Evolutionary conservation across 164 flowering plant species (phyloP).

Genomic region (Annona cherimola): DNA sequence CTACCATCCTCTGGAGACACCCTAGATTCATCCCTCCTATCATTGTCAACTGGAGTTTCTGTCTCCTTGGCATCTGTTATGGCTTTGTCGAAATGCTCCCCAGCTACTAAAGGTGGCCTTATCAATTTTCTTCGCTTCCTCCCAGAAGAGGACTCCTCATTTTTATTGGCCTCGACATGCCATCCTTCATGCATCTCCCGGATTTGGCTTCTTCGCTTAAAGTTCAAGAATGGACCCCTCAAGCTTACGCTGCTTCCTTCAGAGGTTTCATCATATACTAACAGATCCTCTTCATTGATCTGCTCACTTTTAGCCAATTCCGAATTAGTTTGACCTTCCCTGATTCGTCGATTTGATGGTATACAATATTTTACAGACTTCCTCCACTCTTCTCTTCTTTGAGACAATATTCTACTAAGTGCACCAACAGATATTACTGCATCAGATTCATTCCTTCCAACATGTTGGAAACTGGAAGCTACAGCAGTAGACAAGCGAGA

Average conservation of each 20-base stretch:
- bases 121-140: slow-evolving; percentile 45
- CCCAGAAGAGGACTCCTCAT: neutral
- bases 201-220: slow-evolving; percentile 43
- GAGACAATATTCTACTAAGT: slow-evolving; percentile 26
- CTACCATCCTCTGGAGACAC: neutral
- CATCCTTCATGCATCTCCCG: slow-evolving; percentile 12
- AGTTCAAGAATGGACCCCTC: slow-evolving; percentile 23
- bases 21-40: neutral
- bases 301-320: slow-evolving; percentile 8
- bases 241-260: slow-evolving; percentile 7
- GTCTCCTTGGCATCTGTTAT: neutral
- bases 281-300: slow-evolving; percentile 7
- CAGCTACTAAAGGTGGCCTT: slow-evolving; percentile 34
- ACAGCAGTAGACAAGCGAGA: slow-evolving; percentile 25
- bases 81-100: slow-evolving; percentile 2
- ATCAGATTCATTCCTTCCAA: neutral
- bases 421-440: slow-evolving; percentile 29
- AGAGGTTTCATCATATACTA: neutral
- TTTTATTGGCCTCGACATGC: slow-evolving; percentile 1
- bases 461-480: slow-evolving; percentile 5
- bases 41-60: neutral
- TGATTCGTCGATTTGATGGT: neutral
- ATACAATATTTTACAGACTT: slow-evolving; percentile 9
- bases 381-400: slow-evolving; percentile 12
- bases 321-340: slow-evolving; percentile 1